Base-by-base conservation (phyloP, 495 filamentous ascomycete genomes). In the Choiromyces venosus region DNA sequence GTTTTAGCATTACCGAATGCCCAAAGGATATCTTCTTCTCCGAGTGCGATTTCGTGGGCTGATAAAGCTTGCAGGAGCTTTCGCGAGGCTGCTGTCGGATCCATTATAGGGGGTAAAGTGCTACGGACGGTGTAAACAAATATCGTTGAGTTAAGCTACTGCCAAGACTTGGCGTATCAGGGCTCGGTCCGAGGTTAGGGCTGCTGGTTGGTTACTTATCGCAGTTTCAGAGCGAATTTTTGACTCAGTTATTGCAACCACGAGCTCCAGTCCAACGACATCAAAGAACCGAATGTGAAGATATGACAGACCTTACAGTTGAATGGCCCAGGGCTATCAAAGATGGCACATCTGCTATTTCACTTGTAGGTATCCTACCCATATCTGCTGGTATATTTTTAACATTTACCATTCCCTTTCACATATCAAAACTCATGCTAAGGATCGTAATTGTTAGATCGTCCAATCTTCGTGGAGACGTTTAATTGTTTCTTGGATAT, bases 401-500 rank as follows among this genome's bases (percentile, higher is more conserved):
- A 29, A 18, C 10, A 29, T 56, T 56, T 1, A 52, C 16, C 25
- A 61, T 61, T 61, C 25, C 25, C 2, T 14, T 61, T 61, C 25
- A 16, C 52, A 61, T 29, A 61, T 29, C 25, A 33, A n/a, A n/a
- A n/a, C n/a, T n/a, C 12, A 61, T 7, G 25, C 25, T 18, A 33
- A 6, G 25, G 65, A 70, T 42, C 10, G 73, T 75, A 52, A 56
- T 64, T 37, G 29, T 46, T 36, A 73, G 65, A 52, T 74, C 65
- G 61, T 82, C 44, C 74, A 35, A 56, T 70, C 67, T 37, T 70
- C 61, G 56, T 82, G 82, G 81, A 80, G 73, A n/a, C 81, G 81
- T 39, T 79, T 84, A 25, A 40, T 87, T 1, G 81, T 80, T 35
- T 81, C 84, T 46, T 88, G 85, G 86, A 35, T 88, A 9, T 85